These are phyloP conservation scores for Phlebiopsis flavidoalba DNA, from an alignment of 768 basidiomycete species.

Conservation along the genomic window DNA sequence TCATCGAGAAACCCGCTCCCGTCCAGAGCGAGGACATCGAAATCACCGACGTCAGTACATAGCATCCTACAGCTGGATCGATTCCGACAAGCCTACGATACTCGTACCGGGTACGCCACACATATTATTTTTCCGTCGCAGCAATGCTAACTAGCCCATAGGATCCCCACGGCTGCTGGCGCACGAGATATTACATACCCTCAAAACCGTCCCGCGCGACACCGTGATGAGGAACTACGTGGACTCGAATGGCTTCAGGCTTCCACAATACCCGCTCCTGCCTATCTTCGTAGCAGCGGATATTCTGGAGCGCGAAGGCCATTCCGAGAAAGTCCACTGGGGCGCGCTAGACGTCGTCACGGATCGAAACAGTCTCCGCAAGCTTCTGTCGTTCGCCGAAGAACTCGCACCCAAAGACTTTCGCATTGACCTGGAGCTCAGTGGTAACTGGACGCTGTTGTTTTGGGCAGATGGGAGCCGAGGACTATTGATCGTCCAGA, in stretches of 20 bases:
- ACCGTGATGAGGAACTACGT: conserved; percentile 38
- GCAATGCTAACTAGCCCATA: conserved; percentile 22
- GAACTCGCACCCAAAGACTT: conserved; percentile 29
- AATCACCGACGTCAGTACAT: conserved; percentile 17
- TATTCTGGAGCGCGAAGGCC: conserved; percentile 22
- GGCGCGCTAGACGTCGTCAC: conserved; percentile 42
- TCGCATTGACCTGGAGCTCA: conserved; percentile 65
- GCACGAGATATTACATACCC: conserved; percentile 39
- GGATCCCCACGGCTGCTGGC: conserved; percentile 60
- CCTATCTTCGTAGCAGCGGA: conserved; percentile 62
- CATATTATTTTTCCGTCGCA: neutral
- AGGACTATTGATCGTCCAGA: conserved; percentile 14
- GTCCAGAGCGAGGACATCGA: neutral
- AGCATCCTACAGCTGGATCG: conserved; percentile 28
- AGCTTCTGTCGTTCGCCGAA: neutral
- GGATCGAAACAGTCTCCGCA: conserved; percentile 47
- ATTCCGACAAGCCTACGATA: conserved; percentile 20
- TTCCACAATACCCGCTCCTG: conserved; percentile 34
- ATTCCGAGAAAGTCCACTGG: conserved; percentile 29
- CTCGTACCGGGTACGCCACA: conserved; percentile 24
- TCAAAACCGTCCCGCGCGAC: conserved; percentile 49
- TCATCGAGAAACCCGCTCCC: neutral
- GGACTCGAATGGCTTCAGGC: conserved; percentile 54
- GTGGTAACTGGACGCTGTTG: conserved; percentile 52
- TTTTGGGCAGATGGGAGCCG: conserved; percentile 58